Evolutionary conservation across 163 green algal species (phyloP), one percentile per base, ranked within the genome.

Genomic region (Coccomyxa subellipsoidea): DNA sequence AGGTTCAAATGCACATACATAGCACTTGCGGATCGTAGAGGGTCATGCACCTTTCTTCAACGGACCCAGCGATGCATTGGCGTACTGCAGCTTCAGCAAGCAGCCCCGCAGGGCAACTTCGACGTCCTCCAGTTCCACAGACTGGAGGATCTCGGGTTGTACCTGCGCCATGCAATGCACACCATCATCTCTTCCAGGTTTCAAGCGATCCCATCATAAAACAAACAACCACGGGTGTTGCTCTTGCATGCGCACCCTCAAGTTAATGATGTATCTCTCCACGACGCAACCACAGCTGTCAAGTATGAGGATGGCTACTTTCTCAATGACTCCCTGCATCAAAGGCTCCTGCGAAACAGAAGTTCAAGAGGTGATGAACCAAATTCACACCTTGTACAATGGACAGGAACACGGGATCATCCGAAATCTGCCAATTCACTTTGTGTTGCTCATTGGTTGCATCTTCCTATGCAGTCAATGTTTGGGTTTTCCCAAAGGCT

Each of bases 71-170:
- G 79, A 85, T 15, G 88, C 81, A 69, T 91, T 83, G 29, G 76
- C 54, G 73, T 86, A 90, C 78, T 91, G 87, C 80, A 92, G 80
- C 82, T 91, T 91, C 18, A 92, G 82, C 38, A 92, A 73, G 34
- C 79, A 79, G 69, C 81, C 73, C 0, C 87, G 59, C 23, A 92
- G 79, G 10, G 75, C 39, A 27, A 54, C 69, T 36, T 88, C 82
- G 7, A 86, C 38, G 12, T 86, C 80, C n/a, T 76, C 38, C 32
- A 71, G 59, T n/a, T 86, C 75, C n/a, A 80, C n/a, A 7, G 54
- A 66, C 4, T 59, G 27, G 12, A 82, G 6, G n/a, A 40, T 76
- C 25, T 77, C 38, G 7, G 37, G 9, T 21, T 70, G 32, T 5
- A 85, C 32, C 83, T 85, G 47, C 69, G 76, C 27, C 39, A 35